Evolutionary conservation across 768 basidiomycete species (phyloP).

Genomic region (Hericium rajendrae): DNA sequence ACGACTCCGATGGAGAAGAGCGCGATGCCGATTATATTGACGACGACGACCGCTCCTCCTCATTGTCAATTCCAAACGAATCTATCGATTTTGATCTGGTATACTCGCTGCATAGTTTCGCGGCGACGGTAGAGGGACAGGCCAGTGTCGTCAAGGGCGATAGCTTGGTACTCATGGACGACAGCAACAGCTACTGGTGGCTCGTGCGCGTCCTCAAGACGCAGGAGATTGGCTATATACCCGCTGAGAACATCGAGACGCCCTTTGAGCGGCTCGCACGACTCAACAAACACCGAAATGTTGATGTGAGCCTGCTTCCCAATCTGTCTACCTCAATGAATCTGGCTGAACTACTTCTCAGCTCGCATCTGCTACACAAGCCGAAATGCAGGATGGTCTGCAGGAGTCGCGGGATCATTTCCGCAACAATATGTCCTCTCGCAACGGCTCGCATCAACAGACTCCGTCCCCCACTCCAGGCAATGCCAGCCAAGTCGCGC

Average conservation of each 20-base stretch:
- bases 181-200: slow-evolving; percentile 99
- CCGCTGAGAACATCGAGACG: slow-evolving; percentile 98
- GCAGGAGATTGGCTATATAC: slow-evolving; percentile 97
- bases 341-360: slow-evolving; percentile 20
- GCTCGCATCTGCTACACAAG: slow-evolving; percentile 68
- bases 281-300: slow-evolving; percentile 94
- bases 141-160: slow-evolving; percentile 98
- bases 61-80: slow-evolving; percentile 81
- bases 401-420: slow-evolving; percentile 43
- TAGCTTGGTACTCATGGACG: slow-evolving; percentile 92
- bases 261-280: slow-evolving; percentile 93
- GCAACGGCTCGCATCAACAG: slow-evolving; percentile 34
- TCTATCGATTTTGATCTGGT: slow-evolving; percentile 91
- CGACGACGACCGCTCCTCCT: slow-evolving; percentile 71
- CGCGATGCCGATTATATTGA: slow-evolving; percentile 60
- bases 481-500: slow-evolving; percentile 25
- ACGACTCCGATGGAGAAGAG: slow-evolving; percentile 71
- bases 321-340: neutral
- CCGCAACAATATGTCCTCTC: slow-evolving; percentile 39
- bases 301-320: slow-evolving; percentile 58
- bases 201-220: slow-evolving; percentile 97
- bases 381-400: slow-evolving; percentile 51
- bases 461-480: slow-evolving; percentile 43
- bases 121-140: slow-evolving; percentile 97
- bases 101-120: slow-evolving; percentile 91